These are phyloP conservation scores for Paramecium biaurelia DNA, from an alignment of 73 alveolate species.

Conservation along the genomic window DNA sequence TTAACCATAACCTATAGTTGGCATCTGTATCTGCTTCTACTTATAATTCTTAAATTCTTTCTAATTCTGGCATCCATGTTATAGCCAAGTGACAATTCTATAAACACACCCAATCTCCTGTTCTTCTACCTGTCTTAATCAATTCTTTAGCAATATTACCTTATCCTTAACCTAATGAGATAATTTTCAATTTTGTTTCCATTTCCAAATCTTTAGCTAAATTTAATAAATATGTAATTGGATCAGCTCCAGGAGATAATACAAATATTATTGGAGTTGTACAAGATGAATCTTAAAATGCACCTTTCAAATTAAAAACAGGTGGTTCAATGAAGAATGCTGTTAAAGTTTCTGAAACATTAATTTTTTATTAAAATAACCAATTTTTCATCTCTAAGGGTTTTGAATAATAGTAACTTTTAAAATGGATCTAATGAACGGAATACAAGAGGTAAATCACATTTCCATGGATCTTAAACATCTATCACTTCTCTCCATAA, in stretches of 20 bases:
- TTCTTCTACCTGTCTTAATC: constrained; percentile 87
- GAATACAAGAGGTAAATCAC: constrained; percentile 67
- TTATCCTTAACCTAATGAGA: constrained; percentile 99
- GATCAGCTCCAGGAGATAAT: constrained; percentile 99
- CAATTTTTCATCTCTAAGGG: constrained; percentile 92
- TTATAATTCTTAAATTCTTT: constrained; percentile 97
- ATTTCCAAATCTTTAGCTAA: constrained; percentile 95
- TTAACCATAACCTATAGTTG: constrained; percentile 97
- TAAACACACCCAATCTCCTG: constrained; percentile 99
- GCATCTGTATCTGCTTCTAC: constrained; percentile 94
- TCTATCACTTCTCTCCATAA: constrained; percentile 56
- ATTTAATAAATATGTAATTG: constrained; percentile 95
- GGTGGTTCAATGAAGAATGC: constrained; percentile 96
- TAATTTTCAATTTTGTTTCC: constrained; percentile 91
- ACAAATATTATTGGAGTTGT: constrained; percentile 99
- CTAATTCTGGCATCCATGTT: constrained; percentile 99
- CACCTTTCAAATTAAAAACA: constrained; percentile 95
- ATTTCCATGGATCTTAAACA: constrained; percentile 54
- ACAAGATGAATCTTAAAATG: constrained; percentile 93
- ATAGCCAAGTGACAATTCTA: constrained; percentile 99
- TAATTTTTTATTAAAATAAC: constrained; percentile 83
- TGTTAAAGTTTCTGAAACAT: constrained; percentile 85
- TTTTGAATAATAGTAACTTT: constrained; percentile 86
- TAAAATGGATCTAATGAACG: constrained; percentile 94
- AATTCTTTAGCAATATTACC: constrained; percentile 95